Conservation (phyloP, 208 protist species). For the Leishmania gerbilli region DNA sequence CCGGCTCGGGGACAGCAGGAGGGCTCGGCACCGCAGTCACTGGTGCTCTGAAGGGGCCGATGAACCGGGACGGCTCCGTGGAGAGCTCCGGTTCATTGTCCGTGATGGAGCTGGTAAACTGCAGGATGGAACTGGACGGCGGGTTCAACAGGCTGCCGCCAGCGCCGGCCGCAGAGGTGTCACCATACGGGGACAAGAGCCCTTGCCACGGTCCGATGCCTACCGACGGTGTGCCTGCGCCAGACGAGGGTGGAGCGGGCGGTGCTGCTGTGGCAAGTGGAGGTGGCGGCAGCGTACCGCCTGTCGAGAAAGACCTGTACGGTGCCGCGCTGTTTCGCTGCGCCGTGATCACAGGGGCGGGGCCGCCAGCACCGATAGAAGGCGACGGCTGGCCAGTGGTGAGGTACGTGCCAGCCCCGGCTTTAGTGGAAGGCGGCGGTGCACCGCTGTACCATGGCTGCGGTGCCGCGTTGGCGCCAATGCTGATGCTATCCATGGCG, state of each 20-base stretch:
- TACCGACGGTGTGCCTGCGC: background rate
- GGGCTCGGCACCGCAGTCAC: background rate
- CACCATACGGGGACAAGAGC: slow-evolving; percentile 7
- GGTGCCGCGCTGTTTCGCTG: background rate
- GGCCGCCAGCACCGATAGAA: background rate
- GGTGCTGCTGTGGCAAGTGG: slow-evolving; percentile 18
- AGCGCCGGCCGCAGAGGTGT: background rate
- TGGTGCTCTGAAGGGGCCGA: slow-evolving; percentile 4
- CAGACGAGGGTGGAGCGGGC: background rate
- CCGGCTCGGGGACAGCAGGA: background rate
- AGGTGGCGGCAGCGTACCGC: slow-evolving; percentile 21
- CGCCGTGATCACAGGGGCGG: background rate
- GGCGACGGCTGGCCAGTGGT: slow-evolving; percentile 27
- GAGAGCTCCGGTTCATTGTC: slow-evolving; percentile 12
- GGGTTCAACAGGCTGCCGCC: background rate
- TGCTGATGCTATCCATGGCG: background rate
- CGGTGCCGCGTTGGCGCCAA: background rate
- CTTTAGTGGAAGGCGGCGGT: background rate
- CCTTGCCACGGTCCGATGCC: slow-evolving; percentile 9
- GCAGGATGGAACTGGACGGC: background rate
- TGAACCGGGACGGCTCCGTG: slow-evolving; percentile 13
- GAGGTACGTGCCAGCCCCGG: slow-evolving; percentile 33
- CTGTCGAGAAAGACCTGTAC: slow-evolving; percentile 7
- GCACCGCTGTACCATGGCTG: background rate
- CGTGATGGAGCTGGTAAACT: background rate